Evolutionary conservation across 108 stramenopile genomes (phyloP), one percentile per base, ranked within the genome.

Genomic region (Pseudonitzschia delicatissima): DNA sequence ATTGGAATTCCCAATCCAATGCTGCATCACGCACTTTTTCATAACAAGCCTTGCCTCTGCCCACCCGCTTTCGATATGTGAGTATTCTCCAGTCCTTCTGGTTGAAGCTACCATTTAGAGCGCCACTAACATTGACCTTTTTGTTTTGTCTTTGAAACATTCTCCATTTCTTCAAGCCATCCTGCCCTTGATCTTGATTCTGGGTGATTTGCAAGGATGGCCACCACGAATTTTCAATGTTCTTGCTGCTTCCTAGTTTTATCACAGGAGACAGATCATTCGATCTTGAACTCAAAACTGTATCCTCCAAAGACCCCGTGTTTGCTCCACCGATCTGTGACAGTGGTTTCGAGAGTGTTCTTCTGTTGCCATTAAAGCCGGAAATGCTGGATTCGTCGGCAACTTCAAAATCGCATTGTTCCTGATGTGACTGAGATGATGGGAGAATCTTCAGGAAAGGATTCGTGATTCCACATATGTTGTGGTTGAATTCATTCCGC

Each of bases 1-100:
- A 55, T 18, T 67, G 27, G 68, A 83, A 83, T 48, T 80, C 77
- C 83, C 79, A 80, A 35, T 76, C 61, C 45, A 84, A 48, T 1
- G 73, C 79, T 26, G 76, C 77, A 50, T 80, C 73, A 55, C 77
- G 62, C 0, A 84, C 77, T 35, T 42, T 23, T 45, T 76, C 61
- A 53, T 84, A 84, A 57, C 77, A 80, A 7, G 58, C 73, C 44
- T 32, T 25, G 26, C 83, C 83, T 33, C 53, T 49, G n/a, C 83
- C 83, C 0, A 84, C 69, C 48, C 67, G 51, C 51, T 53, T 67
- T 25, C 69, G 66, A 72, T 72, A 76, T 12, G 45, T 51, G 21
- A 70, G 64, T 18, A 78, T 51, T 57, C 77, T 50, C 83, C 83
- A 84, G 45, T 64, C 63, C 6, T 60, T 15, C 37, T 63, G 53